Conservation (phyloP, 2,329 filamentous ascomycete genomes). For the Fusarium odoratissimum region DNA sequence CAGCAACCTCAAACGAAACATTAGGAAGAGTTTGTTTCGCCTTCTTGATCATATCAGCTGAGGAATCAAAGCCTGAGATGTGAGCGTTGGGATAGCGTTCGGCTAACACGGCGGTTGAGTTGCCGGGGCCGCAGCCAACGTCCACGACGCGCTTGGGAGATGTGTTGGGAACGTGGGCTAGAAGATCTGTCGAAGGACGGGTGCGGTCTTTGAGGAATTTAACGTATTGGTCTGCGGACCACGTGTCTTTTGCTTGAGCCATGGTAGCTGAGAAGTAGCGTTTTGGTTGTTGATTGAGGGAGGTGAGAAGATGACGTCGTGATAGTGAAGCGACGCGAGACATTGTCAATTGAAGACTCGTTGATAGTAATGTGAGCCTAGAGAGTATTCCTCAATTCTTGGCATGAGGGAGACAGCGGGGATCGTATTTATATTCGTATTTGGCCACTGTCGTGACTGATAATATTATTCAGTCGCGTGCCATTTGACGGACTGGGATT, state of each 20-base stretch:
- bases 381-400: fast-evolving
- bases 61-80: slow-evolving; percentile 65
- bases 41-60: slow-evolving; percentile 64
- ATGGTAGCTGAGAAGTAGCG: slow-evolving; percentile 12
- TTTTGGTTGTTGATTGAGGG: background rate
- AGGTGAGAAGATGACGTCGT: slow-evolving; percentile 18
- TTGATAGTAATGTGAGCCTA: background rate
- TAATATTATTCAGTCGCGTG: background rate
- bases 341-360: background rate
- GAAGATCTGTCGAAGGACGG: slow-evolving; percentile 63
- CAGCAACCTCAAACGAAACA: slow-evolving; percentile 58
- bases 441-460: background rate
- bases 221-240: slow-evolving; percentile 68
- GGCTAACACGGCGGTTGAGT: slow-evolving; percentile 64
- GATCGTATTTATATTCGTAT: background rate
- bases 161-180: slow-evolving; percentile 58
- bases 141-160: slow-evolving; percentile 62
- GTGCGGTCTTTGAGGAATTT: slow-evolving; percentile 66
- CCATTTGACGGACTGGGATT: background rate
- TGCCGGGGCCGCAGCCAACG: slow-evolving; percentile 70
- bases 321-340: slow-evolving; percentile 2
- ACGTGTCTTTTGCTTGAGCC: slow-evolving; percentile 45
- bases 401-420: fast-evolving
- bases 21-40: slow-evolving; percentile 56
- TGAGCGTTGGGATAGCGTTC: slow-evolving; percentile 59